phyloP scores from a whole-genome alignment of 345 rosid species.

The Hirschfeldia incana region DNA sequence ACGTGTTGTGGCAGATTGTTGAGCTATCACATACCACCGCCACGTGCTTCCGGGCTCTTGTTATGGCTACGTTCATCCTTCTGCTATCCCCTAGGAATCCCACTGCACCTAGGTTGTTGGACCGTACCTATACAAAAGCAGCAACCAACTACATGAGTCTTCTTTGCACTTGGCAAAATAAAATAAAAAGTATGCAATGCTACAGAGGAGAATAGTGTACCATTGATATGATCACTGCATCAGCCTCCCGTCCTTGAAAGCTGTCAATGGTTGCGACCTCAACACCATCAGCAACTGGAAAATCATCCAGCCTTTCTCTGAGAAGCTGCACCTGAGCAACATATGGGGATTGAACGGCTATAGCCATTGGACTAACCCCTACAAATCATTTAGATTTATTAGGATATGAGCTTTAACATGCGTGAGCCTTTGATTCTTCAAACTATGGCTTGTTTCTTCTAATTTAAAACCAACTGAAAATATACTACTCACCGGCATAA shows the following conservation, averaged over 20 bases:
- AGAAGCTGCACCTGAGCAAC: slow-evolving; percentile 96
- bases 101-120: slow-evolving; percentile 83
- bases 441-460: neutral
- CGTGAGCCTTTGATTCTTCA: slow-evolving; percentile 1
- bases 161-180: neutral
- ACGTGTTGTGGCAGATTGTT: slow-evolving; percentile 90
- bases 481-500: slow-evolving; percentile 59
- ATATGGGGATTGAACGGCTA: slow-evolving; percentile 94
- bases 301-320: slow-evolving; percentile 82
- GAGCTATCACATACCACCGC: slow-evolving; percentile 95
- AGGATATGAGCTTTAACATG: slow-evolving; percentile 1
- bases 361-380: slow-evolving; percentile 82
- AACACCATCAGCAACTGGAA: slow-evolving; percentile 75
- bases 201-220: slow-evolving; percentile 40
- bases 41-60: slow-evolving; percentile 84
- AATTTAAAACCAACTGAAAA: neutral
- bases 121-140: slow-evolving; percentile 56
- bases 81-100: slow-evolving; percentile 93
- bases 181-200: neutral
- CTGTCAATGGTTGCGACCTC: slow-evolving; percentile 97
- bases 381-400: slow-evolving; percentile 27
- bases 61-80: slow-evolving; percentile 90
- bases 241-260: slow-evolving; percentile 97
- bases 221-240: slow-evolving; percentile 96
- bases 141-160: neutral